Conservation (phyloP, 306 rosid genomes). For the Lathyrus sativus region DNA sequence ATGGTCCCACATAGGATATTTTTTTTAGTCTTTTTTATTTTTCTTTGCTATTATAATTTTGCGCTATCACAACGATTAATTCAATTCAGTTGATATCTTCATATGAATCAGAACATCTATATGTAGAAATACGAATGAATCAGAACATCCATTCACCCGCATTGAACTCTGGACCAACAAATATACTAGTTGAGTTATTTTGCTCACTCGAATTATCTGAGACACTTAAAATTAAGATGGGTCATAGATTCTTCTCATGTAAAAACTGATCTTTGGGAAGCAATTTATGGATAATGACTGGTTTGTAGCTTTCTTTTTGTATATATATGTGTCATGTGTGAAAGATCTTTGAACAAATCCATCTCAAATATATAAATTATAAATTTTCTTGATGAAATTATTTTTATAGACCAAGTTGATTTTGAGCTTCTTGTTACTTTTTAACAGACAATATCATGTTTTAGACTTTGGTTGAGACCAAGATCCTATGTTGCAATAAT, state of each 20-base stretch:
- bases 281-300: conserved; percentile 38
- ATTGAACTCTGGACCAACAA: too few relatives aligned
- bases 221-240: conserved; percentile 38
- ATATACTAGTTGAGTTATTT: too few relatives aligned
- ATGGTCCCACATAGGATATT: conserved; percentile 54
- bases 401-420: conserved; percentile 2
- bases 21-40: conserved; percentile 37
- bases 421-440: conserved; percentile 21
- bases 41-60: conserved; percentile 40
- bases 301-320: conserved; percentile 9
- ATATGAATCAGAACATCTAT: too few relatives aligned
- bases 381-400: conserved; percentile 2
- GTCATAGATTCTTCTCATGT: conserved; percentile 57
- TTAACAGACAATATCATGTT: conserved; percentile 26
- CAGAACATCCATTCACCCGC: too few relatives aligned
- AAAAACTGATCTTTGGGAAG: conserved; percentile 43
- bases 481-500: conserved; percentile 31
- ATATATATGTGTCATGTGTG: conserved; percentile 37
- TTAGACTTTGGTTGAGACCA: conserved; percentile 32
- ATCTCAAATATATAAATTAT: conserved; percentile 31
- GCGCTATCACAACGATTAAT: conserved; percentile 37
- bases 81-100: too few relatives aligned
- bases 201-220: too few relatives aligned
- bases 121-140: too few relatives aligned
- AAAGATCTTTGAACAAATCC: conserved; percentile 48